Percentiles rank a stretch among this genome's conserved stretches.
Evolutionary conservation across 305 asterid species (phyloP).

Genomic region (Striga hermonthica): DNA sequence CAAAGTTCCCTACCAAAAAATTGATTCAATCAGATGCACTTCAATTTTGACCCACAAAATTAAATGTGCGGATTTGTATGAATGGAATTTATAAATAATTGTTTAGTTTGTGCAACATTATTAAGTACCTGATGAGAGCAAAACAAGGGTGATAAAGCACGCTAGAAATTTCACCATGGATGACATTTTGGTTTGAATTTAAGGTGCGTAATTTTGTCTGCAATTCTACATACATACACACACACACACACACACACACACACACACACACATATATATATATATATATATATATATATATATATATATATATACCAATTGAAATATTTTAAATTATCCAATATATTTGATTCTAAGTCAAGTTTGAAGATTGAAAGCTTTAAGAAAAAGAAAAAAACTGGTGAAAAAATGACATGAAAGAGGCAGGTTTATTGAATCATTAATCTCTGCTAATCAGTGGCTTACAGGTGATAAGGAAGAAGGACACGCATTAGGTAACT

Average conservation of each 20-base stretch:
- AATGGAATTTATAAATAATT: no score
- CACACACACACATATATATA: no score
- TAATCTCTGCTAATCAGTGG: conserved; percentile 1
- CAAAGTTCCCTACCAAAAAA: conserved; percentile 36
- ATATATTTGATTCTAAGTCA: conserved; percentile 60
- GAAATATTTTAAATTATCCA: not conserved
- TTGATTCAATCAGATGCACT: not conserved
- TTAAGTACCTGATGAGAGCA: conserved; percentile 43
- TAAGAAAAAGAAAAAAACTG: conserved; percentile 35
- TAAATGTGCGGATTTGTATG: not conserved
- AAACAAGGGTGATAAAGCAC: conserved; percentile 31
- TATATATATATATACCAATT: conserved; percentile 15
- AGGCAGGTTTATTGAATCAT: conserved; percentile 3
- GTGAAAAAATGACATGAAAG: not conserved
- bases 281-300: no score
- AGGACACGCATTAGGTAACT: conserved; percentile 18
- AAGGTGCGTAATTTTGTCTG: not conserved
- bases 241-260: conserved; percentile 17
- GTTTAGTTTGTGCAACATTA: not conserved
- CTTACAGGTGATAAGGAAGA: not conserved
- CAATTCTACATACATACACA: not conserved
- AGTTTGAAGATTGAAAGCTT: conserved; percentile 41
- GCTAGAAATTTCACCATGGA: conserved; percentile 3
- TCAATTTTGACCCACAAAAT: not conserved
- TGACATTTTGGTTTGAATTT: conserved; percentile 37